Evolutionary conservation across 352 stramenopile species (phyloP), one percentile per base, ranked within the genome.

Genomic region (Bremia lactucae): DNA sequence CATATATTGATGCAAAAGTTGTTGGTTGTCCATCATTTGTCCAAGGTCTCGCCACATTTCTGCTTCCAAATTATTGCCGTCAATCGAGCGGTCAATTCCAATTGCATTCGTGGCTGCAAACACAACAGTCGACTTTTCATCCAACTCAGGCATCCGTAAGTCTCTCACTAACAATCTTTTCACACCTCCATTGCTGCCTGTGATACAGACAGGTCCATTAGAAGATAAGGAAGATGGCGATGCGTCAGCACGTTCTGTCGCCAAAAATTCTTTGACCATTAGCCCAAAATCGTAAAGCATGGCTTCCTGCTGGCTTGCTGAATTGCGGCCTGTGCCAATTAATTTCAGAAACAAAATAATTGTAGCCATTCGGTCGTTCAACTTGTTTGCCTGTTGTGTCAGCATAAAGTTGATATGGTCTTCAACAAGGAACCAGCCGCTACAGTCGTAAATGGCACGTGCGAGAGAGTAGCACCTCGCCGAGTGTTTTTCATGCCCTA

Each of bases 401-500:
- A 93, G 62, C 49, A 79, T 90, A 31, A 87, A 88, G 29, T 88
- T 88, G 39, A 93, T 93, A 48, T 93, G 80, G 36, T 93, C 80
- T 63, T 93, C 80, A 1, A 93, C 76, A 39, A 87, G 72, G 43
- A 85, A 84, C 80, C 80, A 93, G 0, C 78, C 71, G 18, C 68
- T 87, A 34, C 54, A 76, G 48, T 88, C 68, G 44, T 90, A 93
- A n/a, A 93, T 65, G 1, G 75, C 71, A 3, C 77, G 62, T 1
- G 80, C 77, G 21, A 87, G 48, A 3, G 77, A 66, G 38, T 93
- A 93, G 36, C 82, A 94, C 13, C 82, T 77, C 18, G 82, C 76
- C 0, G 80, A 84, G 52, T 94, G 82, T 16, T 72, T 55, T 4
- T 68, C 62, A 48, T 88, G 72, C 0, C 72, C 74, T 9, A 87